Evolutionary conservation across 2,329 filamentous ascomycete species (phyloP).

Genomic region (Colletotrichum sp.): DNA sequence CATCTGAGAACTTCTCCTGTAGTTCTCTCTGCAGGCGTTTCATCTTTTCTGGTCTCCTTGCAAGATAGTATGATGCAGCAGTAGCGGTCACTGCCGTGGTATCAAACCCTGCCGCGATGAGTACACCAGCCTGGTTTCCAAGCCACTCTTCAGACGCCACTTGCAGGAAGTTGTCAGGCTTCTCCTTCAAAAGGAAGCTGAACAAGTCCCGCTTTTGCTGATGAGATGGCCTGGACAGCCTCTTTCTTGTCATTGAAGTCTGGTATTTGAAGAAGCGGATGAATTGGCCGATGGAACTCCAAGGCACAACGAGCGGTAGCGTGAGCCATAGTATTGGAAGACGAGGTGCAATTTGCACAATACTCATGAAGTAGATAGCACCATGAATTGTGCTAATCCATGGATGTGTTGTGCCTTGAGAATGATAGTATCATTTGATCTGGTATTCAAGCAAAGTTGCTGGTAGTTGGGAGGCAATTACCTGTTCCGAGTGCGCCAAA

Average conservation of each 20-base stretch:
- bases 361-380: not conserved
- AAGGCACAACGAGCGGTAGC: not conserved
- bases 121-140: not conserved
- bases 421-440: not conserved
- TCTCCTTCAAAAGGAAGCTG: not conserved
- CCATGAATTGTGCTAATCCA: not conserved
- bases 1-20: not conserved
- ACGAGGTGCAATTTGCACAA: not conserved
- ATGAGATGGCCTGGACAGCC: not conserved
- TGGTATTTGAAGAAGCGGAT: not conserved
- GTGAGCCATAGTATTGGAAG: not conserved
- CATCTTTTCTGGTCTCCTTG: not conserved
- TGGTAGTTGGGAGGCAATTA: not conserved
- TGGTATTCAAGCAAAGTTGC: not conserved
- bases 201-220: not conserved
- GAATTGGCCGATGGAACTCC: not conserved
- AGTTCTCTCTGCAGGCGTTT: not conserved
- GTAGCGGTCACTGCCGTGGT: not conserved
- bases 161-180: not conserved
- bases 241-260: not conserved
- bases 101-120: not conserved
- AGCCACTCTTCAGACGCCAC: not conserved
- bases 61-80: not conserved
- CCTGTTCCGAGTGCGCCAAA: not conserved
- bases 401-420: not conserved